Evolutionary conservation across 495 filamentous ascomycete species (phyloP).

Genomic region (Trichoderma gamsii): DNA sequence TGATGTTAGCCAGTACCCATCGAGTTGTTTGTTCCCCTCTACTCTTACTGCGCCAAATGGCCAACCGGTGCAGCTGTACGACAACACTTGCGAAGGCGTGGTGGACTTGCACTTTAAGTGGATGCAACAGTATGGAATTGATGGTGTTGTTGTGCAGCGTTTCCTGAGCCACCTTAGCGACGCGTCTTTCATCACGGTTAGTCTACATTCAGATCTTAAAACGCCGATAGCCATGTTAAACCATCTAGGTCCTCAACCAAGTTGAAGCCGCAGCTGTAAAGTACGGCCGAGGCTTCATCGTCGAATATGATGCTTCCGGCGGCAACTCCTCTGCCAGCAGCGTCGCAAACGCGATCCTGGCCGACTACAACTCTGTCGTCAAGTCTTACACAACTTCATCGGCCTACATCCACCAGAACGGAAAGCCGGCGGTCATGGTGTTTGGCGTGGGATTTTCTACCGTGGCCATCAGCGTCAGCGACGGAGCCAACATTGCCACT

Average conservation of each 20-base stretch:
- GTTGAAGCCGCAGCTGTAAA: conserved; percentile 27
- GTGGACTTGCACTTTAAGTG: conserved; percentile 31
- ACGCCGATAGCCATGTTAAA: background rate
- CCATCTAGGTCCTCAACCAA: conserved; percentile 23
- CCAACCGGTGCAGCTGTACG: conserved; percentile 25
- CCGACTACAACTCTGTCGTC: conserved; percentile 23
- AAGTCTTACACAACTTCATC: conserved; percentile 24
- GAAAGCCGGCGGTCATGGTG: conserved; percentile 29
- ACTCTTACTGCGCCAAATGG: conserved; percentile 24
- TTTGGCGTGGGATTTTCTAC: conserved; percentile 26
- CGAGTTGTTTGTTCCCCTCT: conserved; percentile 29
- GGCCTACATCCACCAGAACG: conserved; percentile 30
- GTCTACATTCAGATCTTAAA: background rate
- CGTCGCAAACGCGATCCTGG: conserved; percentile 21
- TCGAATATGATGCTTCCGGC: conserved; percentile 30
- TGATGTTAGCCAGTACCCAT: conserved; percentile 28
- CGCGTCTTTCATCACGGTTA: conserved; percentile 24
- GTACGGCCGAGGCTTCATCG: conserved; percentile 28
- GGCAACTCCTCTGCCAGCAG: conserved; percentile 22
- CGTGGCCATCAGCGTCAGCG: conserved; percentile 23
- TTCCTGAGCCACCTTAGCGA: conserved; percentile 30
- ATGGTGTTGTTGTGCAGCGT: conserved; percentile 28
- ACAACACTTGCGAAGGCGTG: conserved; percentile 30
- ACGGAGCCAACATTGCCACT: conserved; percentile 26
- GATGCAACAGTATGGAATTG: conserved; percentile 30